Percentiles rank a stretch among this genome's conserved stretches.
phyloP scores from a whole-genome alignment of 345 rosid species.

The Gynandropsis gynandra region DNA sequence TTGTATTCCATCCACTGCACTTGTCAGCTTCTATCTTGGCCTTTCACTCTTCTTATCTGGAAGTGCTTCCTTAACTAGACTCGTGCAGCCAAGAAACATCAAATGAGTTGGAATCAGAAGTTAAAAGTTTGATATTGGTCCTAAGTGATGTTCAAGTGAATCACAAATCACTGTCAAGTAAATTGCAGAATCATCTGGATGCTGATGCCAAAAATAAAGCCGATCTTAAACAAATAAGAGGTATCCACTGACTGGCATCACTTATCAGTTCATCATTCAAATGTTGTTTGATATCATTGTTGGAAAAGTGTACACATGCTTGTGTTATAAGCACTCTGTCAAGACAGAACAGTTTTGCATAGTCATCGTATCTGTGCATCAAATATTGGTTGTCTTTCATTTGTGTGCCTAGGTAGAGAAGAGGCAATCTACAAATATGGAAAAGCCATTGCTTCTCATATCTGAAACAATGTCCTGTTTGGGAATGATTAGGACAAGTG shows the following conservation, averaged over 20 bases:
- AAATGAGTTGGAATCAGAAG: slow-evolving; percentile 44
- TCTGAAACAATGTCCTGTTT: slow-evolving; percentile 7
- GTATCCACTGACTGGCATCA: slow-evolving; percentile 34
- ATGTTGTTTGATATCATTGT: neutral
- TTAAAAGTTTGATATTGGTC: slow-evolving; percentile 53
- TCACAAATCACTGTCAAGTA: slow-evolving; percentile 51
- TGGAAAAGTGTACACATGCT: too few species aligned
- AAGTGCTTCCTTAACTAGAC: slow-evolving; percentile 41
- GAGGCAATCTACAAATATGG: slow-evolving; percentile 11
- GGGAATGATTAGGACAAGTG: slow-evolving; percentile 13
- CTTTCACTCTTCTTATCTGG: slow-evolving; percentile 17
- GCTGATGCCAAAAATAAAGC: slow-evolving; percentile 61
- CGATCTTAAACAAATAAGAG: slow-evolving; percentile 56
- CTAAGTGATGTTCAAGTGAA: slow-evolving; percentile 62
- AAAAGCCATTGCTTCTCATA: too few species aligned
- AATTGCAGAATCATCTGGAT: slow-evolving; percentile 55
- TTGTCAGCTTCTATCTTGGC: slow-evolving; percentile 8
- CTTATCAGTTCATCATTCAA: neutral
- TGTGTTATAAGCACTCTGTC: slow-evolving; percentile 8
- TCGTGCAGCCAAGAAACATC: slow-evolving; percentile 37
- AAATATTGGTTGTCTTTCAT: slow-evolving; percentile 11
- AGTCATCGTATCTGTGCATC: slow-evolving; percentile 13
- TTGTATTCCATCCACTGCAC: slow-evolving; percentile 32
- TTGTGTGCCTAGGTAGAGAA: slow-evolving; percentile 14
- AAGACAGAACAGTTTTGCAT: slow-evolving; percentile 9